Evolutionary conservation across 2,329 filamentous ascomycete species (phyloP).

Genomic region (Penicillium capsulatum): DNA sequence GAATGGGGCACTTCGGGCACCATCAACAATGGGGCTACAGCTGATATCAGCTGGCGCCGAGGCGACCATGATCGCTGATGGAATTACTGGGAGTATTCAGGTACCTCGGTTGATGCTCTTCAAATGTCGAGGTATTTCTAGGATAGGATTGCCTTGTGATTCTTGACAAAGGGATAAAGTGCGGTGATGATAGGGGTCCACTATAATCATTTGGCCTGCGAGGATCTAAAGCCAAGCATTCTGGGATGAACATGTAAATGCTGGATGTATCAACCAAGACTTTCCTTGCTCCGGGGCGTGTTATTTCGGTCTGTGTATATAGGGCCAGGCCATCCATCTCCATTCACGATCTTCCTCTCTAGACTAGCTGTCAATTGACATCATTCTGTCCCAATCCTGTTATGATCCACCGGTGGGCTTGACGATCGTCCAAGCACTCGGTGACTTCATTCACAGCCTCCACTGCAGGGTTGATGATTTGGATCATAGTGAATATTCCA

Average conservation of each 20-base stretch:
- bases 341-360: neutral
- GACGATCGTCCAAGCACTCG: slow-evolving; percentile 1
- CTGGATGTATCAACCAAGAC: slow-evolving; percentile 8
- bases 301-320: slow-evolving; percentile 6
- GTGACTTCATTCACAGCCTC: slow-evolving; percentile 7
- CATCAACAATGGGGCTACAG: slow-evolving; percentile 1
- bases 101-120: no score
- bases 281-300: slow-evolving; percentile 9
- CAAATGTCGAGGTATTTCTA: no score
- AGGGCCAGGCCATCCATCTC: slow-evolving; percentile 1
- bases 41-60: slow-evolving; percentile 2
- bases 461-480: slow-evolving; percentile 1
- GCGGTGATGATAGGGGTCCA: slow-evolving; percentile 12
- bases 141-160: neutral
- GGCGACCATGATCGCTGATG: neutral
- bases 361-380: neutral
- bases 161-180: slow-evolving; percentile 6
- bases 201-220: slow-evolving; percentile 11
- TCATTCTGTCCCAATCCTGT: neutral
- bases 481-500: no score
- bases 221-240: slow-evolving; percentile 17
- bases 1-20: slow-evolving; percentile 1
- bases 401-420: slow-evolving; percentile 4
- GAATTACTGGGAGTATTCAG: no score
- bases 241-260: slow-evolving; percentile 13